phyloP scores from a whole-genome alignment of 768 basidiomycete genomes.

The Calocybe gangraenosa region DNA sequence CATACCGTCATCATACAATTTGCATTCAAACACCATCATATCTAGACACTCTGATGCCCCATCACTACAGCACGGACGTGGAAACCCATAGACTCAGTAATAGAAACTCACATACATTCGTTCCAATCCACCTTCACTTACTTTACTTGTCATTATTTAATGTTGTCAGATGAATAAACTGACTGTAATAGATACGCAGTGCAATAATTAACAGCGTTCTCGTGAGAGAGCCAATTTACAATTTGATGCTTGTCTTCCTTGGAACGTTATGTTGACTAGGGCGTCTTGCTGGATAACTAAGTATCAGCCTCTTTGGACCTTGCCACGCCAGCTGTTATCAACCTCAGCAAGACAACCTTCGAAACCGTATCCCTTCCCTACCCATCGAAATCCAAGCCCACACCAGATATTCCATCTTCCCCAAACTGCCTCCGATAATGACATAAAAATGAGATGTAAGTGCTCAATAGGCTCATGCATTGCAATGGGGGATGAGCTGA shows the following conservation, averaged over 20 bases:
- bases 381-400: constrained; percentile 47
- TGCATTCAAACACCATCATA: constrained; percentile 4
- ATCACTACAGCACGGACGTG: constrained; percentile 3
- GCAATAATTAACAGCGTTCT: no score
- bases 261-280: constrained; percentile 6
- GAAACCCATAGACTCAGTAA: constrained; percentile 5
- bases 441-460: constrained; percentile 58
- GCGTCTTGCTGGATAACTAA: not conserved
- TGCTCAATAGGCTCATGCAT: constrained; percentile 10
- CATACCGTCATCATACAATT: constrained; percentile 8
- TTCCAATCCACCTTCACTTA: constrained; percentile 1
- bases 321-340: not conserved
- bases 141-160: constrained; percentile 7
- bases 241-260: not conserved
- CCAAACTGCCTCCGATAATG: constrained; percentile 41
- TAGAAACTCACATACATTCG: not conserved
- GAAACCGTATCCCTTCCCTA: constrained; percentile 47
- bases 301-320: not conserved
- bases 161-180: no score
- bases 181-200: no score
- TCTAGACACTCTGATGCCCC: constrained; percentile 6
- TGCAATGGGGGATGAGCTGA: constrained; percentile 5
- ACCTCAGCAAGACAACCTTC: constrained; percentile 1
- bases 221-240: not conserved
- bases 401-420: constrained; percentile 65